Conservation (phyloP, 176 grass and related monocot genomes). For the Carex parvula region DNA sequence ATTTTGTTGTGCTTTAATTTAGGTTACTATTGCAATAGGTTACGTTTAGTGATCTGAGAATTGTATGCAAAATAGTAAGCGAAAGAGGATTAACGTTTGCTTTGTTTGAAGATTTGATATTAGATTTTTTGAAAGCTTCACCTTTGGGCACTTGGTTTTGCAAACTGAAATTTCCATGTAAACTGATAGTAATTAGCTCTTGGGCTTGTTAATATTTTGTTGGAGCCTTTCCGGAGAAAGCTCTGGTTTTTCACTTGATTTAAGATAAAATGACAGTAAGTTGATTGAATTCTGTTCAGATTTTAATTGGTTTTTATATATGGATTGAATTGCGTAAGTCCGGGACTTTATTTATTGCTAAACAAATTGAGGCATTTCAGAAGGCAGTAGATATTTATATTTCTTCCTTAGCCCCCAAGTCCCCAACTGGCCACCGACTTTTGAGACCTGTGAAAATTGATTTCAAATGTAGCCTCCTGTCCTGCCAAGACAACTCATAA, state of each 20-base stretch:
- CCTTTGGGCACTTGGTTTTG: not conserved
- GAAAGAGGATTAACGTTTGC: not conserved
- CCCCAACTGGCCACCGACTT: not conserved
- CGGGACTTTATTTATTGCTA: not conserved
- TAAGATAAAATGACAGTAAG: not conserved
- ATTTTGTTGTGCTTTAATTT: not conserved
- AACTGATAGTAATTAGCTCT: not conserved
- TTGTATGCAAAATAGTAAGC: not conserved
- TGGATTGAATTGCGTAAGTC: not conserved
- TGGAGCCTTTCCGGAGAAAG: not conserved
- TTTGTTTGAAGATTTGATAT: not conserved
- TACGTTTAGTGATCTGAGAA: slow-evolving; percentile 18
- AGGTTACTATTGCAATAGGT: slow-evolving; percentile 25
- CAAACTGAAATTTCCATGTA: not conserved
- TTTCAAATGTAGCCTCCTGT: not conserved
- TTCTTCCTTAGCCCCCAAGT: not conserved
- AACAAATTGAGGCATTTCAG: not conserved
- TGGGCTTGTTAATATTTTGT: not conserved
- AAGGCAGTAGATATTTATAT: not conserved
- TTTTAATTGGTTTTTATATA: not conserved
- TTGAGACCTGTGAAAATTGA: not conserved
- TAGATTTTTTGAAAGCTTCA: slow-evolving; percentile 7
- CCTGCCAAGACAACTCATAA: not conserved
- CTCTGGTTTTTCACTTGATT: not conserved
- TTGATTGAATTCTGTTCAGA: not conserved